Evolutionary conservation across 2,329 filamentous ascomycete genomes (phyloP).

Genomic region (Xylariomycetidae sp.): DNA sequence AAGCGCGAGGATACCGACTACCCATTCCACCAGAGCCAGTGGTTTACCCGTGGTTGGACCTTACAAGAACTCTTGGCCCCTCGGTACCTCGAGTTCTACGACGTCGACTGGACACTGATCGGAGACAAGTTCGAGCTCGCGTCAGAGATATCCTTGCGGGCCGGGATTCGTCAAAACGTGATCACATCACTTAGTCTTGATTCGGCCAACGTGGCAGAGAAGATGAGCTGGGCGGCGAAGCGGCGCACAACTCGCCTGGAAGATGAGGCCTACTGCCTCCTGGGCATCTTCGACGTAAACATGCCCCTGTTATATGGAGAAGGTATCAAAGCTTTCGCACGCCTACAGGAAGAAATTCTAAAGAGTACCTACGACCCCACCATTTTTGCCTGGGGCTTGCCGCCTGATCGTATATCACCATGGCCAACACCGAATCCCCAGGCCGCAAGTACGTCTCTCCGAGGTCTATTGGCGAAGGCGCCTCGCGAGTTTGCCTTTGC

Average conservation of each 20-base stretch:
- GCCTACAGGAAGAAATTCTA: constrained; percentile 19
- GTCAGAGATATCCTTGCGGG: constrained; percentile 5
- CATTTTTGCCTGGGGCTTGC: constrained; percentile 21
- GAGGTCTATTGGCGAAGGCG: no score
- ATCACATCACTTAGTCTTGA: constrained; percentile 2
- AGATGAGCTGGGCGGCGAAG: constrained; percentile 26
- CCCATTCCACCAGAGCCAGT: constrained; percentile 1
- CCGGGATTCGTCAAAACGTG: constrained; percentile 5
- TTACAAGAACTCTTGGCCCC: constrained; percentile 19
- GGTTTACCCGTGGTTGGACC: constrained; percentile 16
- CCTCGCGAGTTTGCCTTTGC: no score
- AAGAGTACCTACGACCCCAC: constrained; percentile 17
- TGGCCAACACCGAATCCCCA: no score
- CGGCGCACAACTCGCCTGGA: constrained; percentile 19
- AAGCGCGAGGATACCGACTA: constrained; percentile 22
- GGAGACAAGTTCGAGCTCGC: constrained; percentile 4
- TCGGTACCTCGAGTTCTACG: constrained; percentile 10
- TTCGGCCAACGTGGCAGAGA: constrained; percentile 12
- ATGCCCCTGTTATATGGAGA: constrained; percentile 29
- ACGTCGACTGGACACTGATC: constrained; percentile 7
- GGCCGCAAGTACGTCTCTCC: no score
- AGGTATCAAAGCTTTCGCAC: constrained; percentile 13
- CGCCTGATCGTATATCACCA: no score
- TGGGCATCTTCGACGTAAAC: constrained; percentile 27
- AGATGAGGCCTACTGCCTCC: constrained; percentile 25